phyloP scores from a whole-genome alignment of 345 rosid species.

The Eucalyptus urophylla region DNA sequence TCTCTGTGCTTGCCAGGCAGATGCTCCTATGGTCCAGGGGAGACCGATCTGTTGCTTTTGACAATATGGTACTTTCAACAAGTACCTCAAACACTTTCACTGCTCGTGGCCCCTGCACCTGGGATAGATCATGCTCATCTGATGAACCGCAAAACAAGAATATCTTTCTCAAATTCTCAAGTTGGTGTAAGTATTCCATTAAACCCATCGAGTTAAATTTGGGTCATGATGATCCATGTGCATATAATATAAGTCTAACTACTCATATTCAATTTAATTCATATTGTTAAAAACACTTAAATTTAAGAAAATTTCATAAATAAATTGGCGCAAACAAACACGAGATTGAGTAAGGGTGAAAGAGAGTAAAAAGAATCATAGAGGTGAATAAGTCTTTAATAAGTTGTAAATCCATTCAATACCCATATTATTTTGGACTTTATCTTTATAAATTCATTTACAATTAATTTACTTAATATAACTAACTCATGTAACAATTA shows the following conservation, averaged over 20 bases:
- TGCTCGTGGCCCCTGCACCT: neutral
- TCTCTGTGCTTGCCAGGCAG: neutral
- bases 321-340: accelerated
- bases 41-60: neutral
- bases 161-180: neutral
- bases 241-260: neutral
- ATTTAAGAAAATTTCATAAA: too few relatives aligned
- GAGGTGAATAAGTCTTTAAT: too few relatives aligned
- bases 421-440: too few relatives aligned
- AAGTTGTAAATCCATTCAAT: too few relatives aligned
- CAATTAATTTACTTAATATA: too few relatives aligned
- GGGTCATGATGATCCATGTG: too few relatives aligned
- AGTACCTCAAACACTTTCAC: neutral
- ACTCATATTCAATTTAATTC: accelerated
- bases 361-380: too few relatives aligned
- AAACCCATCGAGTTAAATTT: too few relatives aligned
- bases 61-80: neutral
- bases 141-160: neutral
- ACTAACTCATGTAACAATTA: too few relatives aligned
- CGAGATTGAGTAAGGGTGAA: accelerated
- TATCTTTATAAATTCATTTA: too few relatives aligned
- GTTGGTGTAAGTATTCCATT: neutral
- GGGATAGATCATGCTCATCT: neutral
- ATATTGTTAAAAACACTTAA: too few relatives aligned
- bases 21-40: neutral